A percentile compares a stretch with the other conserved stretches of the same genome.
Evolutionary conservation across 106 monocot species (phyloP).

Genomic region (Chionographis japonica): DNA sequence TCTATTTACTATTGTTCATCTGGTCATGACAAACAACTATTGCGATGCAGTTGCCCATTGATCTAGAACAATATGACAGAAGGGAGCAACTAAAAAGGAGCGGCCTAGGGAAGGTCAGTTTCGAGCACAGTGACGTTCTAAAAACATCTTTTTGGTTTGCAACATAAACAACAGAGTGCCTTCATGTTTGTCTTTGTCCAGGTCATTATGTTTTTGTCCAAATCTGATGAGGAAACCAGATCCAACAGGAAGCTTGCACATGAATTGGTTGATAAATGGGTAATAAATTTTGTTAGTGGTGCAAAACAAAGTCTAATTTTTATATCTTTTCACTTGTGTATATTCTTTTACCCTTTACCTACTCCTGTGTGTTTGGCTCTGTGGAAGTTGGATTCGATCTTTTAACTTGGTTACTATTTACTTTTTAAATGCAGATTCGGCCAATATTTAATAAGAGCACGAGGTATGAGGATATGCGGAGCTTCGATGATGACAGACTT

Average conservation of each 20-base stretch:
- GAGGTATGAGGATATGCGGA: constrained; percentile 95
- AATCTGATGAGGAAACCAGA: constrained; percentile 97
- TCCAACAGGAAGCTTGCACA: constrained; percentile 85
- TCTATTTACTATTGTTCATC: background rate
- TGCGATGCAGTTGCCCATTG: constrained; percentile 82
- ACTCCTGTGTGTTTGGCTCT: background rate
- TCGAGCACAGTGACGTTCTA: background rate
- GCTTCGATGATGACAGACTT: constrained; percentile 73
- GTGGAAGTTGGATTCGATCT: background rate
- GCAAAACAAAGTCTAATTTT: background rate
- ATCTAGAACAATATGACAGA: constrained; percentile 77
- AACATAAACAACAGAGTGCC: background rate
- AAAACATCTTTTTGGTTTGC: background rate
- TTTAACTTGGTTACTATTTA: background rate
- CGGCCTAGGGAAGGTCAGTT: constrained; percentile 88
- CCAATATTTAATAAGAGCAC: constrained; percentile 98
- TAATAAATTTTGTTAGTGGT: constrained; percentile 19
- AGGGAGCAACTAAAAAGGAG: constrained; percentile 94
- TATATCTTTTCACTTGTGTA: background rate
- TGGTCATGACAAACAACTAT: constrained; percentile 4
- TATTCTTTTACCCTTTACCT: background rate
- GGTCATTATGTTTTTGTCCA: constrained; percentile 99
- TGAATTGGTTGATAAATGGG: constrained; percentile 99
- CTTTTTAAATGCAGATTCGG: constrained; percentile 58
- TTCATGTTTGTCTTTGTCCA: constrained; percentile 11